phyloP scores from a whole-genome alignment of 2,329 filamentous ascomycete species.

The Scytalidium lignicola region DNA sequence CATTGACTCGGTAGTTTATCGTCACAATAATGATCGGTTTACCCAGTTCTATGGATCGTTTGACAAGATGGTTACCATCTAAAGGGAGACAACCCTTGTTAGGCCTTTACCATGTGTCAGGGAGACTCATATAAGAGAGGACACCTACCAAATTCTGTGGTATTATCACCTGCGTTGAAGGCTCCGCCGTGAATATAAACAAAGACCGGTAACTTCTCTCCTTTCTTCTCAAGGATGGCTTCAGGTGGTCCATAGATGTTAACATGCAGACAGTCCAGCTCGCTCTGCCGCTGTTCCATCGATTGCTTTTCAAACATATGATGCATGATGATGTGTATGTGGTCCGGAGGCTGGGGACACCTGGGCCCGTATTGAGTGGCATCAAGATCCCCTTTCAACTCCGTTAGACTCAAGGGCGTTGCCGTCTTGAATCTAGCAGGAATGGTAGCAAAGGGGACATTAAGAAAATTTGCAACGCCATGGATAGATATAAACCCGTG shows the following conservation, averaged over 20 bases:
- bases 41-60: slow-evolving; percentile 1
- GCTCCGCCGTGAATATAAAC: neutral
- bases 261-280: slow-evolving; percentile 4
- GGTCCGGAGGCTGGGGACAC: slow-evolving; percentile 6
- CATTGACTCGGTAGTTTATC: neutral
- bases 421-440: slow-evolving; percentile 6
- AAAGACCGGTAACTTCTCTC: neutral
- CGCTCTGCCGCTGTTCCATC: neutral
- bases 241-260: slow-evolving; percentile 2
- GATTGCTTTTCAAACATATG: neutral
- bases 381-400: slow-evolving; percentile 4
- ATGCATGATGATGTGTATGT: neutral
- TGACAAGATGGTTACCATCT: slow-evolving; percentile 2
- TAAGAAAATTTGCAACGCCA: slow-evolving; percentile 11
- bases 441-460: slow-evolving; percentile 10
- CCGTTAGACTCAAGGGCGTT: slow-evolving; percentile 1
- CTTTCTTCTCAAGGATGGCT: neutral
- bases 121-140: neutral
- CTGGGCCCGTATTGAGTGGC: slow-evolving; percentile 7
- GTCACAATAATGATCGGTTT: neutral
- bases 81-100: neutral
- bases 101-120: neutral
- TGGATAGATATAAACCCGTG: neutral
- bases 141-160: slow-evolving; percentile 3
- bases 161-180: neutral